Evolutionary conservation across 176 grass and related monocot species (phyloP).

Genomic region (Aegilops tauschii): DNA sequence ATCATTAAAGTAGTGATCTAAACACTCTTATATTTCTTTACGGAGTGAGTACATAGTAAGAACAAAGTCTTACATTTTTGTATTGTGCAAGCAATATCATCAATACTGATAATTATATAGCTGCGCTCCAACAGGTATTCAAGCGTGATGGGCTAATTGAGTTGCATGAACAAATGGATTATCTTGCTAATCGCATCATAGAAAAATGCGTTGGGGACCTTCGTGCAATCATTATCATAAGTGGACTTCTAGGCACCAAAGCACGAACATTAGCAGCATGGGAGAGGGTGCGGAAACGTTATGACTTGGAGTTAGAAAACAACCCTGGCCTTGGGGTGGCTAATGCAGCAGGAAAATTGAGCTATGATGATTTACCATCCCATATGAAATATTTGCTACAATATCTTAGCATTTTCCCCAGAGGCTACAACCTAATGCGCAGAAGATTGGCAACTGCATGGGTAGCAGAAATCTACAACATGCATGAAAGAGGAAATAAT

Average conservation of each 20-base stretch:
- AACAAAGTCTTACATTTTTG: background rate
- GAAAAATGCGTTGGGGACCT: background rate
- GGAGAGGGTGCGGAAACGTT: background rate
- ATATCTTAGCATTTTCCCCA: background rate
- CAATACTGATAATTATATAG: background rate
- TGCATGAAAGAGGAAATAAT: background rate
- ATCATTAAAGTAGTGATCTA: no score
- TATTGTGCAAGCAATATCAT: background rate
- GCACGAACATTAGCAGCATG: background rate
- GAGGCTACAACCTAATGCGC: background rate
- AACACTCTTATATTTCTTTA: no score
- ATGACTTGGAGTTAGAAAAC: background rate
- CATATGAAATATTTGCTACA: background rate
- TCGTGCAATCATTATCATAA: background rate
- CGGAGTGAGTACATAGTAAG: no score
- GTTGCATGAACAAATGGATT: background rate
- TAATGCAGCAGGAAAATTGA: background rate
- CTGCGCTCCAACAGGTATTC: background rate
- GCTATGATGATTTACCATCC: background rate
- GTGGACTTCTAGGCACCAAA: background rate
- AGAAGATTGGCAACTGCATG: background rate
- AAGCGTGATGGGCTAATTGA: background rate
- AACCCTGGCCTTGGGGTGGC: background rate
- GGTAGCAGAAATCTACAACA: background rate
- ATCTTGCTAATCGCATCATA: background rate